These are phyloP conservation scores for Phaeophleospora eucalypticola DNA, from an alignment of 2,329 filamentous ascomycete genomes.

Conservation along the genomic window DNA sequence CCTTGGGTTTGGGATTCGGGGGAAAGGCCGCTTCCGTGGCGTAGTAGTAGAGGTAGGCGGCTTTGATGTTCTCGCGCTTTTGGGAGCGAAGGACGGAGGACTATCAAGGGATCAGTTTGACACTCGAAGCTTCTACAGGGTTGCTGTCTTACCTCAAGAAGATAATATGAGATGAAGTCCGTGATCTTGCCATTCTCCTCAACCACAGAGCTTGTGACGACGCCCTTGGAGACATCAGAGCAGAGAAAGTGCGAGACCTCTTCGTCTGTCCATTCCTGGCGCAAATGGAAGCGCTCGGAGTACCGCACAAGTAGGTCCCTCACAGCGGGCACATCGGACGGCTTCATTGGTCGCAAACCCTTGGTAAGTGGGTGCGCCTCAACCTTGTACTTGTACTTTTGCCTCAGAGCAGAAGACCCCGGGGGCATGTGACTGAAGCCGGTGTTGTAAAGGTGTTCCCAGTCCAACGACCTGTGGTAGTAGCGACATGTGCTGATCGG, in stretches of 20 bases:
- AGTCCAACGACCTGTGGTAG: slow-evolving; percentile 89
- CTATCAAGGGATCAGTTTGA: slow-evolving; percentile 20
- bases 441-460: slow-evolving; percentile 92
- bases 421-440: slow-evolving; percentile 86
- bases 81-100: slow-evolving; percentile 82
- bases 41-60: slow-evolving; percentile 97
- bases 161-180: slow-evolving; percentile 97
- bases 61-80: slow-evolving; percentile 71
- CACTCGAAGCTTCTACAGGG: neutral
- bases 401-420: slow-evolving; percentile 77
- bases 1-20: slow-evolving; percentile 34
- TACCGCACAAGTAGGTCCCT: slow-evolving; percentile 72
- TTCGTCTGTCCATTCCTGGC: slow-evolving; percentile 71
- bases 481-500: slow-evolving; percentile 92
- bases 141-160: slow-evolving; percentile 57
- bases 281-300: slow-evolving; percentile 74
- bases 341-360: slow-evolving; percentile 75
- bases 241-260: slow-evolving; percentile 88
- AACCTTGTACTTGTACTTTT: slow-evolving; percentile 80
- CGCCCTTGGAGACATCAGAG: slow-evolving; percentile 70
- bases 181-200: slow-evolving; percentile 76
- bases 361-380: slow-evolving; percentile 64
- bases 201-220: slow-evolving; percentile 91
- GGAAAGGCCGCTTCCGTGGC: slow-evolving; percentile 73
- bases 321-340: slow-evolving; percentile 72